phyloP scores from a whole-genome alignment of 805 yeast genomes.

The Jamesozyma hellenica region DNA sequence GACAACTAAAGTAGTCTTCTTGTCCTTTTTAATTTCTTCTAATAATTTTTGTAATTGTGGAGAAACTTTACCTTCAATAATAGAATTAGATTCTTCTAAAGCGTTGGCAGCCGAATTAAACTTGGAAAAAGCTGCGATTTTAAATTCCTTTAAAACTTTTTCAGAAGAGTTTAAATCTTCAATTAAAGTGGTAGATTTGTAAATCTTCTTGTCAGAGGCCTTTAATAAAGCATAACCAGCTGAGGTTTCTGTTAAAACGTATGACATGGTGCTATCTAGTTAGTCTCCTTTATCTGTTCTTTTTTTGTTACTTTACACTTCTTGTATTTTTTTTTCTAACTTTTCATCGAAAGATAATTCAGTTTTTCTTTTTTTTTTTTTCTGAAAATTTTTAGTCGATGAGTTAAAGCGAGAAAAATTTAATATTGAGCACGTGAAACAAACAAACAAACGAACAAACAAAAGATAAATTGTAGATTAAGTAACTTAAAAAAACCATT shows the following conservation, averaged over 20 bases:
- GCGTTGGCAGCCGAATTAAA: constrained; percentile 92
- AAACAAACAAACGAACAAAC: too few species aligned
- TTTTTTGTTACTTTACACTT: too few species aligned
- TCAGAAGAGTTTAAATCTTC: constrained; percentile 74
- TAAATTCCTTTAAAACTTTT: constrained; percentile 81
- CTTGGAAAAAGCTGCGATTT: constrained; percentile 90
- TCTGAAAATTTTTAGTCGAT: constrained; percentile 3
- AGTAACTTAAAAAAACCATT: too few species aligned
- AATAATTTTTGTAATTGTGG: constrained; percentile 68
- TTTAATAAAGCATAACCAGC: constrained; percentile 97
- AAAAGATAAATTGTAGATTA: too few species aligned
- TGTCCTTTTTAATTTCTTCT: constrained; percentile 66
- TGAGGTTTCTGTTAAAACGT: constrained; percentile 92
- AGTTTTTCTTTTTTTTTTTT: background rate
- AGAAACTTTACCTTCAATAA: constrained; percentile 89
- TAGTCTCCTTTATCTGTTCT: too few species aligned
- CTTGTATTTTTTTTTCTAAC: too few species aligned
- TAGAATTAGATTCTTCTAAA: constrained; percentile 84
- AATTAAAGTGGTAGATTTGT: constrained; percentile 67
- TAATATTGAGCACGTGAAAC: too few species aligned
- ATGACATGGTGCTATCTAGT: constrained; percentile 44
- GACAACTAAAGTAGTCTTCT: constrained; percentile 79
- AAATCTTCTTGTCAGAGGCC: constrained; percentile 94
- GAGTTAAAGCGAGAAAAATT: too few species aligned
- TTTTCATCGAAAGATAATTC: too few species aligned